Evolutionary conservation across 2,329 filamentous ascomycete species (phyloP), one percentile per base, ranked within the genome.

Genomic region (Apiospora arundinis): DNA sequence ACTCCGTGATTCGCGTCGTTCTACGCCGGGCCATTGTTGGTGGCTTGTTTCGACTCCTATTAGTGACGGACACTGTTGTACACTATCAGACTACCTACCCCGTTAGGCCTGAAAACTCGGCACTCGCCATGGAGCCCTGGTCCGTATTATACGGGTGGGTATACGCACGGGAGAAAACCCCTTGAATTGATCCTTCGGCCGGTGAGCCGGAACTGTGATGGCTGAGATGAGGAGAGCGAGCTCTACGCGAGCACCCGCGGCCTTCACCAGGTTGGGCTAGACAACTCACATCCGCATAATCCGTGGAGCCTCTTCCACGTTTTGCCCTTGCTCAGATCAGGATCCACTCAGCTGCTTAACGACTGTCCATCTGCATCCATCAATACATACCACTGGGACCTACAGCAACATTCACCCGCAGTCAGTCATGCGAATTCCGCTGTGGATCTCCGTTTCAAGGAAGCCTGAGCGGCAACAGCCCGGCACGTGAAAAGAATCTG

Each of bases 291-390:
- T 16, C 48, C 11, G 28, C 52, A 21, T 28, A 37, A 9, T 28
- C 52, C 52, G 52, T 37, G 52, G 56, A 21, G 21, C 56, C 18
- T 37, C 56, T 40, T 40, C 56, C 56, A 63, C 56, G 56, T 63
- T 63, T 40, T n/a, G 1, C 21, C 56, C 28, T 23, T 63, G 56
- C 56, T 40, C 56, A 23, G 56, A 40, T 63, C 21, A 63, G 4
- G 18, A n/a, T 21, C 56, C 56, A n/a, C 52, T 18, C 32, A 8
- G 28, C 21, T 63, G 56, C 18, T 11, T 63, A 40, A n/a, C 2
- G 8, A 6, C 18, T 4, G 48, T 48, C 44, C 32, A 32, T 6
- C 32, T 32, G n/a, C n/a, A n/a, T n/a, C n/a, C n/a, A n/a, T n/a
- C n/a, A n/a, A n/a, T n/a, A n/a, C n/a, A n/a, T 32, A 6, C 32